Conservation (phyloP, 2,329 filamentous ascomycete genomes). For the Fusarium torreyae region DNA sequence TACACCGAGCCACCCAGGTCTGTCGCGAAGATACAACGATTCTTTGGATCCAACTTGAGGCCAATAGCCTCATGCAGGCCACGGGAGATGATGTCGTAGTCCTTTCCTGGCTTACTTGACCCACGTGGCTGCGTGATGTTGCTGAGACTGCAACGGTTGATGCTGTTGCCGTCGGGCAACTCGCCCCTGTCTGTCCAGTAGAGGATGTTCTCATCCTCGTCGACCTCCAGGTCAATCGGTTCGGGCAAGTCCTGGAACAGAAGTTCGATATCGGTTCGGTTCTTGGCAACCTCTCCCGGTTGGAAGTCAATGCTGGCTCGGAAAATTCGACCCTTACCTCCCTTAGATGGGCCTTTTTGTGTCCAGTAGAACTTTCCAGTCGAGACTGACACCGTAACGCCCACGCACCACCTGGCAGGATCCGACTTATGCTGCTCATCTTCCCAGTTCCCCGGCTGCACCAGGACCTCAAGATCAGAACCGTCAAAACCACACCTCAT, state of each 20-base stretch:
- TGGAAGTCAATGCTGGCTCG: slow-evolving; percentile 3
- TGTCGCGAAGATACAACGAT: background rate
- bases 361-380: slow-evolving; percentile 18
- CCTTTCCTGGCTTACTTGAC: rapidly evolving
- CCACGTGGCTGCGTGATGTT: rapidly evolving
- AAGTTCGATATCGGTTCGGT: slow-evolving; percentile 3
- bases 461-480: background rate
- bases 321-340: background rate
- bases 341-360: slow-evolving; percentile 6
- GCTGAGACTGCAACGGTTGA: background rate
- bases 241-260: slow-evolving; percentile 1
- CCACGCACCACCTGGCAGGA: slow-evolving; percentile 8
- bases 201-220: background rate
- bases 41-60: background rate
- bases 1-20: slow-evolving; percentile 14
- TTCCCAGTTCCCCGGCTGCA: background rate
- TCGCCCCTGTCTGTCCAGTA: slow-evolving; percentile 23
- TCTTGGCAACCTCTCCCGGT: background rate
- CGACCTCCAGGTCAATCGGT: slow-evolving; percentile 2
- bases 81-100: background rate
- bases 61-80: slow-evolving; percentile 11
- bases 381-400: background rate
- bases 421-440: background rate
- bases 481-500: slow-evolving; percentile 14
- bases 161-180: background rate